Base-by-base conservation (phyloP, 108 stramenopile genomes). In the Cyclotella distinguenda region DNA sequence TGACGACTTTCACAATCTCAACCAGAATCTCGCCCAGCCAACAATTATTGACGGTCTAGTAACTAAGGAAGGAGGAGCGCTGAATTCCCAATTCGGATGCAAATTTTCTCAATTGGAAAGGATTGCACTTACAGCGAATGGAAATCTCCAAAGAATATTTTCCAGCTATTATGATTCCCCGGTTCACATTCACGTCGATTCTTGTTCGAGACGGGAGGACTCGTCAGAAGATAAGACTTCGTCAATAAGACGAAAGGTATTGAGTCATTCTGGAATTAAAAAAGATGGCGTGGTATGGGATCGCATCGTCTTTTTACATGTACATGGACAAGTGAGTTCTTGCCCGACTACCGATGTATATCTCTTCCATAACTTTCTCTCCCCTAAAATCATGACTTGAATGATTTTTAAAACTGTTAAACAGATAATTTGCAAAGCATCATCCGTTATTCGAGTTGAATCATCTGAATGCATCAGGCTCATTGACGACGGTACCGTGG, bases 121-220 rank as follows among this genome's bases (percentile, higher is more conserved):
- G 4, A 92, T 92, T 69, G 88, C 86, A 0, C 51, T 89, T 9
- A 92, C 91, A 0, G 86, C 86, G 45, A 92, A 92, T 67, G 91
- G 91, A 3, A 92, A 92, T 60, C 64, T 92, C 25, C 91, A 92
- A 49, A 78, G 91, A n/a, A 76, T 92, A 45, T 80, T 92, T 48
- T 79, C 82, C 21, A 83, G 82, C 47, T 92, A 87, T 43, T 92
- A 92, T 67, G 91, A 92, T 83, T 78, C 88, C 27, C 88, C 91
- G 16, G 85, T 92, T 9, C 55, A 74, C 31, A 86, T 92, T 0
- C 69, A 64, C 16, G 77, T 92, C 13, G 84, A 87, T 61, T 57
- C 68, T 59, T 92, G 88, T 60, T 32, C 11, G 4, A 60, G 54
- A 51, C 64, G 61, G 34, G 34, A 36, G n/a, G 27, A 13, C 23